Base-by-base conservation (phyloP, 2,329 filamentous ascomycete genomes). In the Talaromyces islandicus region DNA sequence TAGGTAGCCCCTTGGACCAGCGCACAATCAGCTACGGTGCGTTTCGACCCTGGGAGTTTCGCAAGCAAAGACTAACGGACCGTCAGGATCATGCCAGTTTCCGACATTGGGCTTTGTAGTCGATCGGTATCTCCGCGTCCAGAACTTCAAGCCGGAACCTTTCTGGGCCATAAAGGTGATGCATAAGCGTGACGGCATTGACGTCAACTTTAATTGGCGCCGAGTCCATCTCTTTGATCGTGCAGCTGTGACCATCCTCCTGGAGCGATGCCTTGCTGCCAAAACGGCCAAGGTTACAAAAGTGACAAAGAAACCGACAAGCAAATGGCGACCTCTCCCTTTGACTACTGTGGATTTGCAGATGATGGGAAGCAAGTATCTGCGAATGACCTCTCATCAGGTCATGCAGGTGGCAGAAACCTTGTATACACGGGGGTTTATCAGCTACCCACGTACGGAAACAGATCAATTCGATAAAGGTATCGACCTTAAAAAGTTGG, bases 41-140 rank as follows among this genome's bases (percentile, higher is more conserved):
- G 77, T 63, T 54, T 35, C 12, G 48, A 17, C 24, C 14, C 24
- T 9, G n/a, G 12, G 29, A 38, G 10, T 35, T 7, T 55, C n/a
- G 17, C 25, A 32, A n/a, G 56, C 32, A 60, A 63, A 52, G 30
- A 66, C 57, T 52, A 54, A 62, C 51, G 17, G 35, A 27, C 52
- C 52, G 10, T 38, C 60, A 90, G 90, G 85, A 14, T 96, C 92
- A 4, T 99, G 94, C 66, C 94, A 99, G 72, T 99, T 99, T 69
- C 94, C 94, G 1, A 97, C 94, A 0, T 81, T 99, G 5, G 94
- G 94, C 0, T 99, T 99, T 66, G 93, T 99, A 1, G 94, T 99
- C 7, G 94, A 99, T 74, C 86, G 93, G 54, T 99, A 97, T 73
- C 91, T 96, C 68, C 87, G 90, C 56, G 94, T 99, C 56, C 88